Percentiles rank a stretch among this genome's conserved stretches.
Evolutionary conservation across 192 early-diverging fungal genomes (phyloP).

Genomic region (Dissophora ornata): DNA sequence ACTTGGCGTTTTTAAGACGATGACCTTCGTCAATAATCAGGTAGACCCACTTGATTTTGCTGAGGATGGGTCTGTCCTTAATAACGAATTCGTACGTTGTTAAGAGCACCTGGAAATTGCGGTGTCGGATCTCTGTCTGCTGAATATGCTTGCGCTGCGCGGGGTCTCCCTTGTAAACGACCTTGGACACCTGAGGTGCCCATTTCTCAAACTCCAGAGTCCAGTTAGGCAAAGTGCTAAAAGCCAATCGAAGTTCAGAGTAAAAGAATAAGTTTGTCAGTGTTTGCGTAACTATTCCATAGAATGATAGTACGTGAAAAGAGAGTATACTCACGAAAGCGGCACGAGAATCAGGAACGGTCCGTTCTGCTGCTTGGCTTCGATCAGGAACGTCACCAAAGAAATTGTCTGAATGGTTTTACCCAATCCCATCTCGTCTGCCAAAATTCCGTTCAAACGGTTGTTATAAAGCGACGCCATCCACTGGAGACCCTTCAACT

Average conservation of each 20-base stretch:
- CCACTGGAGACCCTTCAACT: constrained; percentile 96
- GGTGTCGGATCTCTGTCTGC: constrained; percentile 72
- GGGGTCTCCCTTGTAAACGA: constrained; percentile 95
- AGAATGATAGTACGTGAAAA: too few species aligned
- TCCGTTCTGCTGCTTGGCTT: constrained; percentile 92
- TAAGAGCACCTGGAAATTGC: constrained; percentile 93
- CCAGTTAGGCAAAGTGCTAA: constrained; percentile 95
- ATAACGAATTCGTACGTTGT: constrained; percentile 99
- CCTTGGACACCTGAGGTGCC: constrained; percentile 89
- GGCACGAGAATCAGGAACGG: constrained; percentile 98
- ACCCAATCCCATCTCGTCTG: constrained; percentile 95
- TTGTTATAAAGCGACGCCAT: constrained; percentile 99
- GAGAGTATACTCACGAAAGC: constrained; percentile 75
- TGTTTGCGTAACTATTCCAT: too few species aligned
- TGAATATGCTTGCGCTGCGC: constrained; percentile 76
- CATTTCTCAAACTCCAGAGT: constrained; percentile 97
- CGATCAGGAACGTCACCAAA: constrained; percentile 95
- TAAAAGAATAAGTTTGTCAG: too few species aligned
- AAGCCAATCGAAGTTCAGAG: too few species aligned
- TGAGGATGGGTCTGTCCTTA: constrained; percentile 87
- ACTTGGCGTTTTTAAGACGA: constrained; percentile 96
- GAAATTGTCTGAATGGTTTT: constrained; percentile 97
- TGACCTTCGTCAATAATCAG: constrained; percentile 99
- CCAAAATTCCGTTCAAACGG: constrained; percentile 96
- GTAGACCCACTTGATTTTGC: constrained; percentile 96